Percentiles rank a stretch among this genome's conserved stretches.
phyloP scores from a whole-genome alignment of 2,329 filamentous ascomycete genomes.

The Alternaria tenuissima region DNA sequence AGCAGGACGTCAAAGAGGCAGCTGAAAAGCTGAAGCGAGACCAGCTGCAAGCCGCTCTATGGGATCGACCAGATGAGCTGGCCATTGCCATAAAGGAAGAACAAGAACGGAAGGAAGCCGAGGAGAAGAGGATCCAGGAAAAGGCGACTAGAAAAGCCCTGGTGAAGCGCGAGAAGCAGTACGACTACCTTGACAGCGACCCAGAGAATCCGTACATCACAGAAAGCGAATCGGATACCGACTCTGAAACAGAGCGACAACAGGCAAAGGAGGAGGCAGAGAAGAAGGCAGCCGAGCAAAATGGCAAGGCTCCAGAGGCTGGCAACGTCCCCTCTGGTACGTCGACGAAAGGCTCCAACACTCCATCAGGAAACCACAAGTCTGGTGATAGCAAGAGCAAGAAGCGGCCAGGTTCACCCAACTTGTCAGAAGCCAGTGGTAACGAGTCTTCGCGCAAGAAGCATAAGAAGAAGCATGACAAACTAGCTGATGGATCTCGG shows the following conservation, averaged over 20 bases:
- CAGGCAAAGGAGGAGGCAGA: conserved; percentile 66
- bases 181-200: conserved; percentile 86
- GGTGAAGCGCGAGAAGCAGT: conserved; percentile 84
- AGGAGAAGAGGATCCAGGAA: conserved; percentile 73
- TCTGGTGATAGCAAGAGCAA: conserved; percentile 63
- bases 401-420: conserved; percentile 86
- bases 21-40: conserved; percentile 74
- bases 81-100: conserved; percentile 72
- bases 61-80: conserved; percentile 66
- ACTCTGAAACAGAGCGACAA: conserved; percentile 70
- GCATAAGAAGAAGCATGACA: conserved; percentile 52
- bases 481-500: conserved; percentile 36
- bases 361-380: conserved; percentile 66
- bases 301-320: conserved; percentile 58
- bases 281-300: conserved; percentile 55
- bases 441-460: conserved; percentile 82
- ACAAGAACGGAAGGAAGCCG: conserved; percentile 71
- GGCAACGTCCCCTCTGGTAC: conserved; percentile 60
- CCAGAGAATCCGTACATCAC: conserved; percentile 60
- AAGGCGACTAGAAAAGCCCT: conserved; percentile 83
- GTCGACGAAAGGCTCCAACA: conserved; percentile 75
- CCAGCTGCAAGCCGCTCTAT: conserved; percentile 87
- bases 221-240: conserved; percentile 48
- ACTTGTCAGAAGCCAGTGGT: conserved; percentile 88
- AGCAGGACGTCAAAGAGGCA: conserved; percentile 68